A percentile compares a stretch with the other conserved stretches of the same genome.
phyloP scores from a whole-genome alignment of 139 green algal genomes.

The Volvox africanus region DNA sequence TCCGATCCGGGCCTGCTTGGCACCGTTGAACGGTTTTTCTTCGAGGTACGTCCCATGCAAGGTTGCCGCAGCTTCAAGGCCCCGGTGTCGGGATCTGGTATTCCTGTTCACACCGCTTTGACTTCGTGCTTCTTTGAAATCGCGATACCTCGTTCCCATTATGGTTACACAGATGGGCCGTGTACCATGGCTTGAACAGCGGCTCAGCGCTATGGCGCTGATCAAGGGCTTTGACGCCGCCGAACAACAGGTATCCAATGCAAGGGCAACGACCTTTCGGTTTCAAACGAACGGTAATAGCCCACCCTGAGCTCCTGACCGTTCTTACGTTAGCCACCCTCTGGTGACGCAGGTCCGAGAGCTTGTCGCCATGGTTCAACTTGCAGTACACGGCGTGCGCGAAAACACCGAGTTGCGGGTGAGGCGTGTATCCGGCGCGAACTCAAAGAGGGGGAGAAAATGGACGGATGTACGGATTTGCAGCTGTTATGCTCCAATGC shows the following conservation, averaged over 20 bases:
- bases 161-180: background rate
- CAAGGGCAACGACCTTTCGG: no score
- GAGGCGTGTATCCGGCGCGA: background rate
- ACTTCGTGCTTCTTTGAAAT: no score
- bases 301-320: no score
- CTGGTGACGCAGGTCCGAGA: constrained; percentile 27
- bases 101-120: no score
- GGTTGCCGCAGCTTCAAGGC: background rate
- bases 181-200: constrained; percentile 78
- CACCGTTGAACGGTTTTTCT: constrained; percentile 86
- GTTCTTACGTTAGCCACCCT: no score
- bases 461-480: no score
- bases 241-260: constrained; percentile 21
- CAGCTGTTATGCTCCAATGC: no score
- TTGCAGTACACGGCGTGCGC: background rate
- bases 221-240: constrained; percentile 65
- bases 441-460: no score
- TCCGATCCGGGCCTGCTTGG: constrained; percentile 74
- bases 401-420: constrained; percentile 10
- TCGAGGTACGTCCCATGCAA: constrained; percentile 67
- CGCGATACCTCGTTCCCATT: no score
- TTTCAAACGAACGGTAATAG: no score
- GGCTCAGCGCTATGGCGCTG: constrained; percentile 81
- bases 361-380: background rate
- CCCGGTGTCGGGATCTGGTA: no score